A percentile compares a stretch with the other conserved stretches of the same genome.
Conservation (phyloP, 331 rosid genomes). For the Saraca asoca region DNA sequence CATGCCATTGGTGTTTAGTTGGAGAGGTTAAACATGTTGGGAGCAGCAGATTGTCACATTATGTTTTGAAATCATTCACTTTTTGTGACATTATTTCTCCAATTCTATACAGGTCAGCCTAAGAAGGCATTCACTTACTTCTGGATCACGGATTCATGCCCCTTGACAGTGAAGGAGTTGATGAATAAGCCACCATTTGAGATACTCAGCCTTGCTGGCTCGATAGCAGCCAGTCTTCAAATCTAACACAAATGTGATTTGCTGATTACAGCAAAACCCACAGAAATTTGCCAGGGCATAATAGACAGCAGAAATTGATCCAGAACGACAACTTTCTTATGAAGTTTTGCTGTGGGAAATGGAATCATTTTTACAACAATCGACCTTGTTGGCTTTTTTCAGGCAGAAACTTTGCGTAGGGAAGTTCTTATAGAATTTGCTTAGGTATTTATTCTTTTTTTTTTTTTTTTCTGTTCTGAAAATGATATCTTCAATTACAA, state of each 20-base stretch:
- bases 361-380: not conserved
- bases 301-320: not conserved
- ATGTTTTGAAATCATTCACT: not conserved
- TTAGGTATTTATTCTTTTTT: no score
- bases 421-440: not conserved
- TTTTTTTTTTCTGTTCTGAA: no score
- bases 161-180: conserved; percentile 73
- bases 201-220: conserved; percentile 80
- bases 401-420: conserved; percentile 3
- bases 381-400: conserved; percentile 9
- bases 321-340: not conserved
- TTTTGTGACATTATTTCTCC: not conserved
- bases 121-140: conserved; percentile 74
- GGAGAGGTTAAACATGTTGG: not conserved
- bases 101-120: conserved; percentile 62
- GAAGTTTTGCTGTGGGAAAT: not conserved
- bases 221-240: conserved; percentile 76
- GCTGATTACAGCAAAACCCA: not conserved
- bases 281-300: conserved; percentile 16
- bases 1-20: not conserved
- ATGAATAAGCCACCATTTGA: conserved; percentile 74
- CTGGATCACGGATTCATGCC: conserved; percentile 98
- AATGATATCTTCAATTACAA: no score
- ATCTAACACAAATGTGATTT: conserved; percentile 48
- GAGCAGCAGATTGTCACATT: not conserved